A percentile compares a stretch with the other conserved stretches of the same genome.
Conservation (phyloP, 2,329 filamentous ascomycete species). For the Colletotrichum sp. region DNA sequence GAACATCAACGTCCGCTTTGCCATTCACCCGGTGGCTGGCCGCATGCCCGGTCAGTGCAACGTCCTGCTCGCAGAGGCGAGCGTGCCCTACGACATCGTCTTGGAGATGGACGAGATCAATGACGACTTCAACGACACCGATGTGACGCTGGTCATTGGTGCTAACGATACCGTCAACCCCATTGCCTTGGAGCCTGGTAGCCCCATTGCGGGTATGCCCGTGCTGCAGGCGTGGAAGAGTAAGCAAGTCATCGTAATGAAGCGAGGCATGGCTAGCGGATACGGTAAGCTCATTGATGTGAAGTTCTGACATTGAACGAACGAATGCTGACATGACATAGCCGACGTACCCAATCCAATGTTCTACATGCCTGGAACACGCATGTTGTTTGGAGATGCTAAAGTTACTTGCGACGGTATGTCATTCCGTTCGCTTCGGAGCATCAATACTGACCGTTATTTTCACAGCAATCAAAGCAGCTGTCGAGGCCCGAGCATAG, state of each 20-base stretch:
- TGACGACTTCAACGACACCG: conserved; percentile 85
- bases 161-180: conserved; percentile 95
- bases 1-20: conserved; percentile 83
- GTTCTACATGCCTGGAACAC: conserved; percentile 89
- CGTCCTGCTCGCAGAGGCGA: conserved; percentile 85
- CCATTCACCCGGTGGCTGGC: conserved; percentile 88
- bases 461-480: conserved; percentile 44
- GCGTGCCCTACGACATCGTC: conserved; percentile 89
- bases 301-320: background rate
- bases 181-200: conserved; percentile 82
- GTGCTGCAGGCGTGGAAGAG: conserved; percentile 94
- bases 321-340: conserved; percentile 31
- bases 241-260: conserved; percentile 93
- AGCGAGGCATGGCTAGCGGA: conserved; percentile 85
- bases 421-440: conserved; percentile 25
- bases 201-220: conserved; percentile 89
- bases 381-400: conserved; percentile 92
- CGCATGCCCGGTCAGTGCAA: conserved; percentile 96
- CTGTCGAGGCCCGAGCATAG: conserved; percentile 34
- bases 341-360: conserved; percentile 92
- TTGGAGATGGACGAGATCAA: conserved; percentile 97
- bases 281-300: conserved; percentile 64
- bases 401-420: conserved; percentile 81
- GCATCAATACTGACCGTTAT: conserved; percentile 14
- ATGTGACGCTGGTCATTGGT: conserved; percentile 86